Base-by-base conservation (phyloP, 2,329 filamentous ascomycete genomes). In the Fragosphaeria purpurea region DNA sequence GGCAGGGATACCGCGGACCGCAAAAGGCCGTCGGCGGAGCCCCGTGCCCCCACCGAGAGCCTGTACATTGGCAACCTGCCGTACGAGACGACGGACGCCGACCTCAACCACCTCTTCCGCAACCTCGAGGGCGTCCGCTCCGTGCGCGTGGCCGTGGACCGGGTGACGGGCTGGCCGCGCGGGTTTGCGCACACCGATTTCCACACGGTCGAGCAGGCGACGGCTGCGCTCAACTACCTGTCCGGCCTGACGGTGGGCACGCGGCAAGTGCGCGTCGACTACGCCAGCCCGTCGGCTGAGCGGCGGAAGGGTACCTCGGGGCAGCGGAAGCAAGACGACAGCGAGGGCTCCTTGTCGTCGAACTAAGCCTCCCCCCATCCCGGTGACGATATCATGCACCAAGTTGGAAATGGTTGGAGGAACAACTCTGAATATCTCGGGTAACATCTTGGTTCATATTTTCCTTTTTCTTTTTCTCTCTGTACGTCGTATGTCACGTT, bases 151-250 rank as follows among this genome's bases (percentile, higher is more conserved):
- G 85, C 88, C 47, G 85, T 93, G 59, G 88, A 95, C 67, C 79
- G 86, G 59, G 76, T 81, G 56, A 89, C 86, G 6, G 88, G 88
- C 44, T 83, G 86, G 68, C 85, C 86, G 39, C 77, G 86, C 64
- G 89, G 89, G 55, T 95, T 93, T 63, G 86, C 84, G 22, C 88
- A 95, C 63, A 85, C 83, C 46, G 87, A 94, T 62, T 95, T 95
- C 65, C 61, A 76, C 42, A 79, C 86, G 58, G 63, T 82, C 40
- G 75, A 81, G 55, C 80, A 79, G 55, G 86, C 88, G n/a, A 60
- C 68, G 50, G 70, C 69, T 55, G 88, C 79, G 0, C 70, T 70
- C 59, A 75, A 80, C 50, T 57, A 71, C 11, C 70, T 95, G 40
- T 2, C 65, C 48, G 66, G 69, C 30, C 78, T 79, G 65, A 65